A percentile compares a stretch with the other conserved stretches of the same genome.
Evolutionary conservation across 768 basidiomycete genomes (phyloP).

Genomic region (Gloeophyllum trabeum): DNA sequence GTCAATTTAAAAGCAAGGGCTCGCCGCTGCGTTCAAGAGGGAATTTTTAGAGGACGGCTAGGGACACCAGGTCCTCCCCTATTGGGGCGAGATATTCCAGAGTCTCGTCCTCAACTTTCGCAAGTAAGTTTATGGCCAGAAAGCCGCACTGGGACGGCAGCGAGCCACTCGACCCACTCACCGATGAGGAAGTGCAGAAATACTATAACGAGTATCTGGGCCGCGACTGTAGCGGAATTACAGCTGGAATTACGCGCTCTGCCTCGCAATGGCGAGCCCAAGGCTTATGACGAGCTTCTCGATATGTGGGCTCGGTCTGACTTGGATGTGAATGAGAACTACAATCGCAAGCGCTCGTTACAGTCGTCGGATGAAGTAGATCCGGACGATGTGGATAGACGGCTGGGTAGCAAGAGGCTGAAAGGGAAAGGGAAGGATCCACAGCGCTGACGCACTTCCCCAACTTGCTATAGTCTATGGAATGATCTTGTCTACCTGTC

Average conservation of each 20-base stretch:
- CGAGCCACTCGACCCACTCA: too few relatives aligned
- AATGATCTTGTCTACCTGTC: too few relatives aligned
- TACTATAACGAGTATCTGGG: neutral
- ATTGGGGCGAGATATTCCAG: neutral
- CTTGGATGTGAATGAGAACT: neutral
- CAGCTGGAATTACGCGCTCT: neutral
- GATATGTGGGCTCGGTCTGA: slow-evolving; percentile 1
- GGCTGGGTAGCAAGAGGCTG: too few relatives aligned
- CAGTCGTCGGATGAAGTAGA: too few relatives aligned
- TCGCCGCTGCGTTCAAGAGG: neutral
- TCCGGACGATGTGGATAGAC: too few relatives aligned
- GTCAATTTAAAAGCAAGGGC: neutral
- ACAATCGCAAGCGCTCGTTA: neutral
- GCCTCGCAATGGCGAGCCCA: neutral
- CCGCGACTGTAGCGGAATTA: neutral
- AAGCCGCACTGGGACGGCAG: neutral
- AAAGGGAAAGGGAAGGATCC: too few relatives aligned
- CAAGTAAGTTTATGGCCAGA: neutral
- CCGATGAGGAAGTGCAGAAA: neutral
- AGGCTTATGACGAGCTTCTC: slow-evolving; percentile 7
- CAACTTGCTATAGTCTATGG: too few relatives aligned
- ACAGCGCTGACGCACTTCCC: too few relatives aligned
- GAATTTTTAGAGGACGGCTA: too few relatives aligned
- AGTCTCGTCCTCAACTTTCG: neutral
- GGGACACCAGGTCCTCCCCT: neutral